Evolutionary conservation across 2,329 filamentous ascomycete species (phyloP).

Genomic region (Colletotrichum neosansevieriae): DNA sequence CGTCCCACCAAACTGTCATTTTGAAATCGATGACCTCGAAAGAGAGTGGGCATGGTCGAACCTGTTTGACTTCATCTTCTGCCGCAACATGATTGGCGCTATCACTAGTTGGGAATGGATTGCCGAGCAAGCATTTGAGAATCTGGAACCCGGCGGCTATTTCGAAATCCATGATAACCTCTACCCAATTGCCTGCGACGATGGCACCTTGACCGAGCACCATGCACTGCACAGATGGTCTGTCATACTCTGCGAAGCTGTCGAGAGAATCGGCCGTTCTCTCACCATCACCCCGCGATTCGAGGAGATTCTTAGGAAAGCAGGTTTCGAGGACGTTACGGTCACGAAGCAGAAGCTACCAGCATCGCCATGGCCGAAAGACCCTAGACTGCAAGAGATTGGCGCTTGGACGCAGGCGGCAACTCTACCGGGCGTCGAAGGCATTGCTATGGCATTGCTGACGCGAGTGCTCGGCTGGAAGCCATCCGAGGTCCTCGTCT

Average conservation of each 20-base stretch:
- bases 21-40: constrained; percentile 50
- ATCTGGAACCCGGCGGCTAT: constrained; percentile 30
- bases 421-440: constrained; percentile 44
- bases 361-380: constrained; percentile 49
- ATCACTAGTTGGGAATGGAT: constrained; percentile 44
- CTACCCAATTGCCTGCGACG: constrained; percentile 47
- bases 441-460: constrained; percentile 46
- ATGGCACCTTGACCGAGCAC: constrained; percentile 47
- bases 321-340: constrained; percentile 48
- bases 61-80: constrained; percentile 51
- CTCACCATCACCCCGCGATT: constrained; percentile 43
- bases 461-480: constrained; percentile 46
- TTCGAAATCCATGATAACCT: constrained; percentile 39
- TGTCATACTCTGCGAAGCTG: constrained; percentile 8
- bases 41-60: constrained; percentile 43
- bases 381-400: constrained; percentile 46
- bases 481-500: constrained; percentile 43
- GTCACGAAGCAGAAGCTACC: constrained; percentile 46
- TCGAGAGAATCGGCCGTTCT: neutral
- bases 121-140: constrained; percentile 38
- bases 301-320: constrained; percentile 19
- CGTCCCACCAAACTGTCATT: constrained; percentile 47
- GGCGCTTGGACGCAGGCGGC: constrained; percentile 41
- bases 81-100: constrained; percentile 48
- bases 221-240: constrained; percentile 39